Evolutionary conservation across 768 basidiomycete species (phyloP).

Genomic region (Trichaptum fuscoviolaceum): DNA sequence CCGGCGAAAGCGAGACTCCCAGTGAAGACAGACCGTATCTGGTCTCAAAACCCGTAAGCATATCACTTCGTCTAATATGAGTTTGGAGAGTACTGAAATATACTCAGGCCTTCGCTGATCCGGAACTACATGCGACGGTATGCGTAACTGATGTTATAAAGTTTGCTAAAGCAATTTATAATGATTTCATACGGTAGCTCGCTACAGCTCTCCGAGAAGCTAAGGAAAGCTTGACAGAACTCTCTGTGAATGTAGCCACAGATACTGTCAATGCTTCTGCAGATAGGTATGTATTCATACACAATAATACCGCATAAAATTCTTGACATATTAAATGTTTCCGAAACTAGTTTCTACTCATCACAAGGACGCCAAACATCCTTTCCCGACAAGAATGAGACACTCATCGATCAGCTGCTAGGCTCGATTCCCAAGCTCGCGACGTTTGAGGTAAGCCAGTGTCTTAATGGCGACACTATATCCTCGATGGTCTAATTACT

Average conservation of each 20-base stretch:
- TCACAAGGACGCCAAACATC: slow-evolving; percentile 81
- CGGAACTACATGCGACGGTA: slow-evolving; percentile 45
- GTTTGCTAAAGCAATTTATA: not conserved
- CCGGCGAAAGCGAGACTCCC: slow-evolving; percentile 27
- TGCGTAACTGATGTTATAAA: slow-evolving; percentile 19
- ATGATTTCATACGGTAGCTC: slow-evolving; percentile 1
- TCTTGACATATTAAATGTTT: slow-evolving; percentile 1
- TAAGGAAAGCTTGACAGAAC: slow-evolving; percentile 36
- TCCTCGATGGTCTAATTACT: not conserved
- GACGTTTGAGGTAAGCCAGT: slow-evolving; percentile 58
- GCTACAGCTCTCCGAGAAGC: slow-evolving; percentile 21
- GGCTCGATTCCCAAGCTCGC: slow-evolving; percentile 46
- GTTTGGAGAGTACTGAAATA: not conserved
- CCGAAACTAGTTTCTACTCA: slow-evolving; percentile 64
- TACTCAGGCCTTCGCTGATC: slow-evolving; percentile 56
- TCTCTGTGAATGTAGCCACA: slow-evolving; percentile 21
- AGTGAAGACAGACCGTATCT: slow-evolving; percentile 48
- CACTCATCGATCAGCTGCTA: slow-evolving; percentile 54
- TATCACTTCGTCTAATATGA: slow-evolving; percentile 1
- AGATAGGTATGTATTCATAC: slow-evolving; percentile 50
- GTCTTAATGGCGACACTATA: not conserved
- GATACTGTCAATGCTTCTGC: slow-evolving; percentile 68
- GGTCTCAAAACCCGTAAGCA: slow-evolving; percentile 58
- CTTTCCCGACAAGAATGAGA: slow-evolving; percentile 68
- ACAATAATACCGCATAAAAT: slow-evolving; percentile 1